Evolutionary conservation across 2,329 filamentous ascomycete species (phyloP).

Genomic region (Botrytis deweyae): DNA sequence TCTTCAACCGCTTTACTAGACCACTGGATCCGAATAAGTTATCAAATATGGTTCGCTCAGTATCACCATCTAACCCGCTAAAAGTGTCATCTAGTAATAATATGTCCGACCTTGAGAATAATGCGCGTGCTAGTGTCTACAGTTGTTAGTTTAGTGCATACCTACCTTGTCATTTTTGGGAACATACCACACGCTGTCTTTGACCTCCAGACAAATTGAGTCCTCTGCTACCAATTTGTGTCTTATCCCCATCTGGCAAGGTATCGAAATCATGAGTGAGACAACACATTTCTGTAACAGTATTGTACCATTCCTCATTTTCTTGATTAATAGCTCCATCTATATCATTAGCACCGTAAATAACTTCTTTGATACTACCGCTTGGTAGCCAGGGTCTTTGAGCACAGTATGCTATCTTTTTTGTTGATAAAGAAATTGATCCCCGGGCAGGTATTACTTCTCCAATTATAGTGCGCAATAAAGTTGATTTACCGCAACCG

Average conservation of each 20-base stretch:
- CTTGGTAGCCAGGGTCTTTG: conserved; percentile 44
- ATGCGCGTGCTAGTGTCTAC: conserved; percentile 46
- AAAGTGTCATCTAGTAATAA: conserved; percentile 50
- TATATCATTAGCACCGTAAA: conserved; percentile 35
- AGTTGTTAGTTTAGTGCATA: neutral
- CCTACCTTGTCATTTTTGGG: neutral
- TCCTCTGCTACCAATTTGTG: conserved; percentile 45
- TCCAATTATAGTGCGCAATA: conserved; percentile 38
- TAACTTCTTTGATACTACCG: conserved; percentile 39
- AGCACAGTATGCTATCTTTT: conserved; percentile 41
- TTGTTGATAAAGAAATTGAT: conserved; percentile 34
- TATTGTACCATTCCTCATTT: conserved; percentile 38
- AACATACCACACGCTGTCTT: conserved; percentile 43
- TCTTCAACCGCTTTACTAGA: conserved; percentile 42
- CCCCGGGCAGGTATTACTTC: conserved; percentile 35
- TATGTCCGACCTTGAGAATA: conserved; percentile 45
- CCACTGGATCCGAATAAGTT: conserved; percentile 45
- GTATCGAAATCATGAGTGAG: conserved; percentile 34
- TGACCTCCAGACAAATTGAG: conserved; percentile 48
- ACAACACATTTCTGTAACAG: conserved; percentile 33
- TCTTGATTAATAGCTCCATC: conserved; percentile 23
- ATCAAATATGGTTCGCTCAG: conserved; percentile 45
- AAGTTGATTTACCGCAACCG: conserved; percentile 39
- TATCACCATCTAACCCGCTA: conserved; percentile 48
- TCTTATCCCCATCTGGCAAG: conserved; percentile 42